phyloP scores from a whole-genome alignment of 768 basidiomycete genomes.

The Auricularia sp. region DNA sequence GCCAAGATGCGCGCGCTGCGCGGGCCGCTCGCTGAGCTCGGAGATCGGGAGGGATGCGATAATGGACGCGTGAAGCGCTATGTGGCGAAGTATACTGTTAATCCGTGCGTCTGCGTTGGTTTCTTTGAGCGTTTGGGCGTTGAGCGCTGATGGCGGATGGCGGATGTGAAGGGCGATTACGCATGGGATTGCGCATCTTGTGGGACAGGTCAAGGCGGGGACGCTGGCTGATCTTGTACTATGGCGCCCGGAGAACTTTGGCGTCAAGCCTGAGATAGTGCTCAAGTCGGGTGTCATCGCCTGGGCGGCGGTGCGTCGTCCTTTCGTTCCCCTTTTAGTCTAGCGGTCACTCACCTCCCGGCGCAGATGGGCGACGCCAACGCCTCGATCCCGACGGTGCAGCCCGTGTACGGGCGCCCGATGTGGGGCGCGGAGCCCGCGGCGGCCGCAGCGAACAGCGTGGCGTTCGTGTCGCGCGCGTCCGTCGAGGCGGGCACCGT shows the following conservation, averaged over 20 bases:
- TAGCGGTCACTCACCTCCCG: neutral
- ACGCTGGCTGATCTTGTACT: constrained; percentile 89
- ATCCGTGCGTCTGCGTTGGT: constrained; percentile 55
- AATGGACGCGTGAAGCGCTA: constrained; percentile 92
- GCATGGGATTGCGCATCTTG: constrained; percentile 80
- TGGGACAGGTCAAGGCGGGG: constrained; percentile 75
- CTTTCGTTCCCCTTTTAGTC: neutral
- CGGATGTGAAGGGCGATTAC: constrained; percentile 64
- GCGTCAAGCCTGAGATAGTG: constrained; percentile 86
- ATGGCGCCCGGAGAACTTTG: constrained; percentile 93
- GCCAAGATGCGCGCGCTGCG: constrained; percentile 80
- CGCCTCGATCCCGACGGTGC: constrained; percentile 90
- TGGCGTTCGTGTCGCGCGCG: constrained; percentile 73
- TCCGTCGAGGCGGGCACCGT: constrained; percentile 54
- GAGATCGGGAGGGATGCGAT: constrained; percentile 61
- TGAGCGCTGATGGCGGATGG: neutral
- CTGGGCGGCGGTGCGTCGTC: constrained; percentile 62
- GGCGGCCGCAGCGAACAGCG: constrained; percentile 75
- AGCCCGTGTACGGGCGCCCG: constrained; percentile 73
- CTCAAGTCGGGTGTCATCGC: constrained; percentile 91
- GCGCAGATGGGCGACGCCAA: constrained; percentile 91
- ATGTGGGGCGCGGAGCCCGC: constrained; percentile 86
- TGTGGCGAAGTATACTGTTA: constrained; percentile 92
- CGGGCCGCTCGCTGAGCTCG: constrained; percentile 61
- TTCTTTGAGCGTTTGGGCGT: neutral